Base-by-base conservation (phyloP, 2,329 filamentous ascomycete genomes). In the Microsporum canis region DNA sequence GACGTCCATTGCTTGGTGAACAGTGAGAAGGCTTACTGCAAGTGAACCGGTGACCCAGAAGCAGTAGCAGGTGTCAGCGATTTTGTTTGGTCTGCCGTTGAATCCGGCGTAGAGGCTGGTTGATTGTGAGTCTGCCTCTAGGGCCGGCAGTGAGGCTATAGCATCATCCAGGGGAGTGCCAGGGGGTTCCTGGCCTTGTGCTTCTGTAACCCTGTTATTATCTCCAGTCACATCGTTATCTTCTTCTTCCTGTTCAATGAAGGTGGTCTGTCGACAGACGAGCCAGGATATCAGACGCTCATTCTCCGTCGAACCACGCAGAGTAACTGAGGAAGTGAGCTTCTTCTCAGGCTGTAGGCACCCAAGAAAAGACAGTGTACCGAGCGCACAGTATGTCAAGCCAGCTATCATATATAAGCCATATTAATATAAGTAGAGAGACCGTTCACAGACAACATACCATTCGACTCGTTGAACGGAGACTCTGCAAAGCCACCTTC, bases 1-100 rank as follows among this genome's bases (percentile, higher is more conserved):
- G 14, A 39, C 38, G 5, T 29, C 8, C 38, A 39, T 14, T 4
- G 31, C 12, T 23, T 17, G 57, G 14, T 41, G 45, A 36, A 29
- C n/a, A 23, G 57, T 23, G 7, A 53, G 29, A 41, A 27, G 27
- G 33, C 71, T 68, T 73, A 80, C 78, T 62, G 73, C 71, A 58
- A 82, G 71, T 58, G 90, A 84, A 1, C 84, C 90, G 3, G 82
- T 81, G 0, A 89, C 89, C 94, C 94, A 99, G 79, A 92, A 99
- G 27, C 85, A 87, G 73, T 99, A 99, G 75, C 94, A 99, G 0
- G 94, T 97, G 74, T 99, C 94, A 7, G 89, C 88, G 56, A 86
- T 81, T 73, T 99, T 99, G 77, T 96, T 96, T 71, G 84, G 85
- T 57, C 94, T 85, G 31, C 94, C 94, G 69, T 95, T 96, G 75